A percentile compares a stretch with the other conserved stretches of the same genome.
Conservation (phyloP, 306 rosid species). For the Spatholobus suberectus region DNA sequence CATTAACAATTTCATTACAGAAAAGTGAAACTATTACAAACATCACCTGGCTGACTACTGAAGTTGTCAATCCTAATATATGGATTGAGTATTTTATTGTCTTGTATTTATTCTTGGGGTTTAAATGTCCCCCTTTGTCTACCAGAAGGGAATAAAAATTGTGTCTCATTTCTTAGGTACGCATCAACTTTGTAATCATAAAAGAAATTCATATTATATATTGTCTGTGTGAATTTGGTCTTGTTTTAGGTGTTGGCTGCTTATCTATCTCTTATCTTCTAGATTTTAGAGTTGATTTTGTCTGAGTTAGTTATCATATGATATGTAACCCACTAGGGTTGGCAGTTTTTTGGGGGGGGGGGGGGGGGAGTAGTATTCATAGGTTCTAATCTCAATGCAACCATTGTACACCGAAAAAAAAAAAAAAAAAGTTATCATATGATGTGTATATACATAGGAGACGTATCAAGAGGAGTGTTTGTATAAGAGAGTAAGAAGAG, state of each 20-base stretch:
- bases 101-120: background rate
- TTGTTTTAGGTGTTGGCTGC: background rate
- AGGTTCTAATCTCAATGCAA: no score
- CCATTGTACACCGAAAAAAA: no score
- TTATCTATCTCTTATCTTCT: background rate
- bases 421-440: no score
- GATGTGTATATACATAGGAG: no score
- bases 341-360: no score
- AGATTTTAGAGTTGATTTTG: background rate
- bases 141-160: conserved; percentile 6
- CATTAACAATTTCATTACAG: background rate
- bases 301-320: background rate
- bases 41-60: background rate
- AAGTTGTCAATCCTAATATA: conserved; percentile 6
- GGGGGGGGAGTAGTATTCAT: no score
- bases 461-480: no score
- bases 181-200: background rate
- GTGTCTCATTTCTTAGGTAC: background rate
- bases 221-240: background rate
- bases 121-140: background rate
- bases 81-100: background rate
- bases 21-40: background rate
- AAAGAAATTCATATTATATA: background rate
- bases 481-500: no score
- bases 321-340: no score